Base-by-base conservation (phyloP, 1,284 basidiomycete species). In the Exsudoporus floridanus region DNA sequence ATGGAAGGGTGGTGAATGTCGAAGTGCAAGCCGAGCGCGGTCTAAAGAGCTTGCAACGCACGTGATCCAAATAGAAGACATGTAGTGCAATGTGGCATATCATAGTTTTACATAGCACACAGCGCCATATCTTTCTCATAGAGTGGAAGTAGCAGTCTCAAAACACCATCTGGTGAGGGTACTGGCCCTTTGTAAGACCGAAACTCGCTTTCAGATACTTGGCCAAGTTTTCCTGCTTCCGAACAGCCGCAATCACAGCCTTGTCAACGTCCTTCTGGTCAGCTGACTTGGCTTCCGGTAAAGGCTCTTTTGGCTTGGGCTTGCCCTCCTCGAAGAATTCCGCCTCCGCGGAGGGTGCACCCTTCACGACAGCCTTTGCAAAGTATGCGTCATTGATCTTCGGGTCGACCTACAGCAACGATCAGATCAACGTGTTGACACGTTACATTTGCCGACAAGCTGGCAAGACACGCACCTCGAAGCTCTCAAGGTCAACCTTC, bases 351-450 rank as follows among this genome's bases (percentile, higher is more conserved):
- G 91, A 89, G 57, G 76, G 70, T 58, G 85, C 76, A 55, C 79
- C 79, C 74, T 90, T 89, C 64, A 77, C 73, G 63, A 82, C 75
- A 63, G 85, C 73, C 80, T 97, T 98, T 73, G 88, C 77, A 74
- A 99, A 99, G 82, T 98, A 98, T 44, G 91, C 77, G 74, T 99
- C 97, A 77, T 90, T 89, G 78, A 98, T 79, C 78, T 96, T 93
- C 65, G 90, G 84, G 68, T 92, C 87, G 63, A 93, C 73, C 90
- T 92, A 43, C 40, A 46, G 7, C 23, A 58, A 46, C 33, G 37
- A 48, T 52, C 49, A 51, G 44, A 43, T 43, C 28, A 30, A 25
- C 33, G 7, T 59, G 16, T 62, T 41, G 50, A 41, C 43, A 48
- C 49, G 18, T 42, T 33, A 47, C 62, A 57, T 37, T 23, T 43